Evolutionary conservation across 345 rosid genomes (phyloP).

Genomic region (Gossypium australe): DNA sequence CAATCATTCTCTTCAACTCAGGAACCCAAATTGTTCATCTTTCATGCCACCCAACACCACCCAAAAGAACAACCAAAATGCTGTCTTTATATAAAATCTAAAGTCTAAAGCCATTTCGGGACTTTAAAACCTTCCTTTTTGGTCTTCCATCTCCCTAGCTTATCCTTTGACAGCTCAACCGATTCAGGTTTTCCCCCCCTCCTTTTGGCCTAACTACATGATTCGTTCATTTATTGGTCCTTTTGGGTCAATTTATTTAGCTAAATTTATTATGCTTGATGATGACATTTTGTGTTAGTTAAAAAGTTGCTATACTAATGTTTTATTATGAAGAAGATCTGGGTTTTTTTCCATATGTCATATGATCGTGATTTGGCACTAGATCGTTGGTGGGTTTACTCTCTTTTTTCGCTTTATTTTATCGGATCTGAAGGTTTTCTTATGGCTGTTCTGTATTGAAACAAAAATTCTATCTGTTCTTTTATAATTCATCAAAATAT

Average conservation of each 20-base stretch:
- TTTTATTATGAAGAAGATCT: constrained; percentile 21
- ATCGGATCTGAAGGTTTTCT: constrained; percentile 35
- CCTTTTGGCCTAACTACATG: constrained; percentile 9
- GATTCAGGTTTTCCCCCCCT: constrained; percentile 22
- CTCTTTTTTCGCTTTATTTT: constrained; percentile 8
- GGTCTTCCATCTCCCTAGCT: neutral
- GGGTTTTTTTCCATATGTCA: constrained; percentile 21
- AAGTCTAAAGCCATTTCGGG: constrained; percentile 3
- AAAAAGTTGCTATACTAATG: neutral
- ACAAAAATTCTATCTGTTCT: neutral
- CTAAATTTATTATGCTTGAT: constrained; percentile 7
- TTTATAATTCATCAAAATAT: constrained; percentile 5
- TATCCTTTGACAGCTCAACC: constrained; percentile 9
- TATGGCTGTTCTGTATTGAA: constrained; percentile 9
- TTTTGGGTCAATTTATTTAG: constrained; percentile 1
- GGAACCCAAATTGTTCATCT: constrained; percentile 26
- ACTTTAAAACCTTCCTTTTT: neutral
- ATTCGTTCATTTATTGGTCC: constrained; percentile 10
- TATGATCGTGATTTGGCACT: constrained; percentile 11
- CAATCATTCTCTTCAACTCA: constrained; percentile 39
- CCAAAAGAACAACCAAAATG: constrained; percentile 7
- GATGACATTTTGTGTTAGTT: constrained; percentile 15
- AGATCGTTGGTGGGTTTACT: constrained; percentile 28
- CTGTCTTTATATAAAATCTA: constrained; percentile 13
- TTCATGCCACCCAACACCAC: constrained; percentile 34